A percentile compares a stretch with the other conserved stretches of the same genome.
Conservation (phyloP, 805 yeast species). For the Vanderwaltozyma yarrowii region DNA sequence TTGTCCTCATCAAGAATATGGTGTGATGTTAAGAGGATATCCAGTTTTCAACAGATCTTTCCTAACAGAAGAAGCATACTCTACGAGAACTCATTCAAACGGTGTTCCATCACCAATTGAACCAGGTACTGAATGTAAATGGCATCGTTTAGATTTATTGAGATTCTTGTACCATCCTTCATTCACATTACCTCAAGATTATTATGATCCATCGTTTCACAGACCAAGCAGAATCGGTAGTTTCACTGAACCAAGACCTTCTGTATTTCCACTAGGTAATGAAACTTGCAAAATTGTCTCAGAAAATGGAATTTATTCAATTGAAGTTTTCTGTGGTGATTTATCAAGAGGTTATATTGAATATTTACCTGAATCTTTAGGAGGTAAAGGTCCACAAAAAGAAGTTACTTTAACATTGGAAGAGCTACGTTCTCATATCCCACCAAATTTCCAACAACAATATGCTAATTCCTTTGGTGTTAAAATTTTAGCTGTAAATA, state of each 20-base stretch:
- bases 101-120: conserved; percentile 40
- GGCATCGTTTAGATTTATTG: conserved; percentile 76
- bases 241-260: conserved; percentile 27
- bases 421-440: conserved; percentile 31
- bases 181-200: conserved; percentile 62
- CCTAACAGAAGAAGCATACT: conserved; percentile 54
- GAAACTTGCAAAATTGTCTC: conserved; percentile 41
- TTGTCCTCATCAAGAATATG: conserved; percentile 83
- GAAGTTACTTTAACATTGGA: conserved; percentile 40
- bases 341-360: conserved; percentile 45
- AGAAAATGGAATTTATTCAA: conserved; percentile 57
- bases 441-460: conserved; percentile 25
- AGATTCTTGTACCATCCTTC: conserved; percentile 76
- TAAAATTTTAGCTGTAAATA: conserved; percentile 49
- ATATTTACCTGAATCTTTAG: conserved; percentile 43
- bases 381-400: conserved; percentile 53
- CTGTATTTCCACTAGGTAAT: conserved; percentile 37
- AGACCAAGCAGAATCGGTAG: conserved; percentile 28
- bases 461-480: conserved; percentile 29
- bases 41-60: conserved; percentile 72
- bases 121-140: conserved; percentile 63
- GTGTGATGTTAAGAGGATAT: conserved; percentile 87
- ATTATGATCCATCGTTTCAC: conserved; percentile 34
- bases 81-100: conserved; percentile 40
- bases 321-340: conserved; percentile 60